A percentile compares a stretch with the other conserved stretches of the same genome.
phyloP scores from a whole-genome alignment of 2,329 filamentous ascomycete genomes.

The Cercospora canescens region DNA sequence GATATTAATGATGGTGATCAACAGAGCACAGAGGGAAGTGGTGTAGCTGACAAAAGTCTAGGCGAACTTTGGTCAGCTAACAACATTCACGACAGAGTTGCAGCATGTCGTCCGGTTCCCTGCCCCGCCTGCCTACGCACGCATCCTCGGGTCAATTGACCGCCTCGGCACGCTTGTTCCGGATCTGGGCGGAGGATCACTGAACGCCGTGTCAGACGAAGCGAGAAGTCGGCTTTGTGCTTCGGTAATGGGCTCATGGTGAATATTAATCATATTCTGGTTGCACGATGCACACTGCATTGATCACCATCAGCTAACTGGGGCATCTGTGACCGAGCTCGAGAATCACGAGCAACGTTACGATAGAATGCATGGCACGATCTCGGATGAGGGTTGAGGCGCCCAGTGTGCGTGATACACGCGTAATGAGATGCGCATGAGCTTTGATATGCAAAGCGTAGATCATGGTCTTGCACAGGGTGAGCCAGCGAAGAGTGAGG shows the following conservation, averaged over 20 bases:
- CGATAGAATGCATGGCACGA: no score
- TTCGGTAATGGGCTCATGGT: background rate
- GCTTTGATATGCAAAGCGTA: background rate
- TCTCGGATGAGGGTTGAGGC: no score
- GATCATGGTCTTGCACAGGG: no score
- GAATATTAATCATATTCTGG: background rate
- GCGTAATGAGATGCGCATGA: background rate
- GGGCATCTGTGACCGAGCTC: background rate
- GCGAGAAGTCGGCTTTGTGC: background rate
- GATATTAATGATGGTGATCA: background rate
- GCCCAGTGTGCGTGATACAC: background rate
- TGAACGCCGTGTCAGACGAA: background rate
- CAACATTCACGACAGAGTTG: background rate
- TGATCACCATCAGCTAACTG: background rate
- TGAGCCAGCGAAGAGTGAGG: background rate
- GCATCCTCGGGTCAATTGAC: constrained; percentile 3
- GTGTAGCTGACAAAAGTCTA: background rate
- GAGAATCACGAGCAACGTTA: background rate
- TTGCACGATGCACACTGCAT: background rate
- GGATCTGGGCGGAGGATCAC: background rate
- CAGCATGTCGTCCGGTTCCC: background rate
- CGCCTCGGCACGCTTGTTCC: background rate
- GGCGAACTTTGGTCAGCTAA: background rate
- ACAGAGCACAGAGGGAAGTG: background rate
- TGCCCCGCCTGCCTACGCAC: background rate